Conservation (phyloP, 768 basidiomycete genomes). For the Clathrus columnatus region DNA sequence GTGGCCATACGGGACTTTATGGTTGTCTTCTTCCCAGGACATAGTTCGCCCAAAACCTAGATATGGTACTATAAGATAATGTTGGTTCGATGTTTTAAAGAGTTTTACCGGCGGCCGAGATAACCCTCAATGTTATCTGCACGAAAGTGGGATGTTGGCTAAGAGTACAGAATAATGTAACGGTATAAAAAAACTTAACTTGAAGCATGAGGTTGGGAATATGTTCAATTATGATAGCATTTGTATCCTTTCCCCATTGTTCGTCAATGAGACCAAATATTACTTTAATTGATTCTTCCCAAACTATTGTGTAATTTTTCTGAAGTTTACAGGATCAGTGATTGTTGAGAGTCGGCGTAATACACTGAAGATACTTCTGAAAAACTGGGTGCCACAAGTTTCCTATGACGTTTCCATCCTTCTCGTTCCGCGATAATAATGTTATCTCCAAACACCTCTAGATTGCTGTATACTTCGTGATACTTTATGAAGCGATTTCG, state of each 20-base stretch:
- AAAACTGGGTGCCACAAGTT: conserved; percentile 56
- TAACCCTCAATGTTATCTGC: conserved; percentile 48
- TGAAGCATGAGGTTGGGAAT: conserved; percentile 44
- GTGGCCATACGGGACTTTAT: conserved; percentile 33
- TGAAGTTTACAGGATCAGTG: not conserved
- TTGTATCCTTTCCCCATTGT: conserved; percentile 39
- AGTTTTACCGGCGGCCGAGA: conserved; percentile 40
- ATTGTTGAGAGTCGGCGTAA: not conserved
- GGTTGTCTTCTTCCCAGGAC: conserved; percentile 38
- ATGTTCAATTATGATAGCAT: conserved; percentile 35
- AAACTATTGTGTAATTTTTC: conserved; percentile 35
- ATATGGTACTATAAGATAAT: too few relatives aligned
- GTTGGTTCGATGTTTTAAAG: not conserved
- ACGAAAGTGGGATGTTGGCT: not conserved
- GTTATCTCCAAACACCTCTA: conserved; percentile 49
- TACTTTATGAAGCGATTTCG: conserved; percentile 52
- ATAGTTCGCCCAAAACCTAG: conserved; percentile 44
- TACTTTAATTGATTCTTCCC: conserved; percentile 37
- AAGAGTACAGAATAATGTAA: not conserved
- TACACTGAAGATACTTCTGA: conserved; percentile 36
- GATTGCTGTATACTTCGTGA: conserved; percentile 32
- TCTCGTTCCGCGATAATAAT: conserved; percentile 58
- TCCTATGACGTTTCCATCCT: conserved; percentile 57
- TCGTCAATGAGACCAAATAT: conserved; percentile 33
- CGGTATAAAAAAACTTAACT: conserved; percentile 24